phyloP scores from a whole-genome alignment of 1,284 basidiomycete genomes.

The Ganoderma sp. region DNA sequence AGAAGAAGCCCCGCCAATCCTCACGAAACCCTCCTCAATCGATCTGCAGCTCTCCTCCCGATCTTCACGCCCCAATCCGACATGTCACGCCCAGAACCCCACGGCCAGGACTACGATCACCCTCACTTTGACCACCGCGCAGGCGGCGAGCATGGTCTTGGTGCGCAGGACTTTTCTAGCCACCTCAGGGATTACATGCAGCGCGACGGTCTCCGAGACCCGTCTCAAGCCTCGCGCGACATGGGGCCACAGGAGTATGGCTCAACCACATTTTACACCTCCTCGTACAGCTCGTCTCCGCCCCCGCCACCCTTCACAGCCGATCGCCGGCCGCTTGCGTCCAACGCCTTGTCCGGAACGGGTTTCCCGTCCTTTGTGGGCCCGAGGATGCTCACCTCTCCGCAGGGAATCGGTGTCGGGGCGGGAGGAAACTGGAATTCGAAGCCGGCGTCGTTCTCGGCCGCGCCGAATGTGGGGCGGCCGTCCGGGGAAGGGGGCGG shows the following conservation, averaged over 20 bases:
- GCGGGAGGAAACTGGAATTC: conserved; percentile 31
- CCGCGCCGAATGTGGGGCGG: conserved; percentile 31
- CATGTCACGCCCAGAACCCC: conserved; percentile 49
- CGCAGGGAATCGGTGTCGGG: conserved; percentile 33
- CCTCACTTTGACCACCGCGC: conserved; percentile 37
- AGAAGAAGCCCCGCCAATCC: conserved; percentile 31
- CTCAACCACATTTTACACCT: conserved; percentile 26
- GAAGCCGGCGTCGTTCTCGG: conserved; percentile 33
- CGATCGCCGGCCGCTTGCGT: conserved; percentile 34
- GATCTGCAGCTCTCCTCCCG: conserved; percentile 33
- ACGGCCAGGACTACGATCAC: conserved; percentile 52
- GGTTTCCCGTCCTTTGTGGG: conserved; percentile 35
- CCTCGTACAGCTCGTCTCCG: conserved; percentile 29
- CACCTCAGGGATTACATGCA: conserved; percentile 28
- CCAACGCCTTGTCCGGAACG: conserved; percentile 27
- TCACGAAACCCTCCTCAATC: conserved; percentile 26
- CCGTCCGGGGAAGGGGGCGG: conserved; percentile 30
- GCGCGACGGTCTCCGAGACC: conserved; percentile 26
- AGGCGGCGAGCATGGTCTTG: conserved; percentile 27
- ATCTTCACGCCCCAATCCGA: conserved; percentile 36
- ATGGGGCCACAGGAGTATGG: conserved; percentile 28
- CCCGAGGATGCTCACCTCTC: conserved; percentile 33
- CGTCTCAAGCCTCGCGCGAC: conserved; percentile 23
- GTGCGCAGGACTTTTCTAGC: conserved; percentile 29
- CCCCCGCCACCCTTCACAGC: conserved; percentile 30